These are phyloP conservation scores for Nectriaceae sp. DNA, from an alignment of 2,329 filamentous ascomycete genomes.

Conservation along the genomic window DNA sequence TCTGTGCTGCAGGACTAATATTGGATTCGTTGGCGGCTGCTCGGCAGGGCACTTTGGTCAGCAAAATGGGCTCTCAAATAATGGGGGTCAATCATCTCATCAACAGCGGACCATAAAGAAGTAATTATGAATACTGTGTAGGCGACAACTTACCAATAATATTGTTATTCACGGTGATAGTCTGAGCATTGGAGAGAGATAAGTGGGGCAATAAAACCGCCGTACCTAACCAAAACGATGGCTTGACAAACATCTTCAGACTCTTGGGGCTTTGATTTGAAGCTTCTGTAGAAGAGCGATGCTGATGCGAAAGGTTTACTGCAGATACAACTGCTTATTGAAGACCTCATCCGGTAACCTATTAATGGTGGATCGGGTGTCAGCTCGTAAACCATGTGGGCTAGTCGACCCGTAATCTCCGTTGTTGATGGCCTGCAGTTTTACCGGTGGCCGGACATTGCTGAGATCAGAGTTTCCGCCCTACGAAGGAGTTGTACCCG, in stretches of 20 bases:
- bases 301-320: too few relatives aligned
- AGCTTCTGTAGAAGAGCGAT: too few relatives aligned
- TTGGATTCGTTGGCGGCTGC: constrained; percentile 20
- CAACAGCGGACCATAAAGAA: too few relatives aligned
- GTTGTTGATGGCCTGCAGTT: too few relatives aligned
- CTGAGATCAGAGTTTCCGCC: background rate
- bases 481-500: too few relatives aligned
- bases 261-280: background rate
- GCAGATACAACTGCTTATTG: too few relatives aligned
- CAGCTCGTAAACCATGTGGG: too few relatives aligned
- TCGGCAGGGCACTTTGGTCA: background rate
- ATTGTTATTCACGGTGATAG: constrained; percentile 20
- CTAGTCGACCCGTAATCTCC: background rate
- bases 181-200: constrained; percentile 19
- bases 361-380: too few relatives aligned
- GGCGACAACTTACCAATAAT: constrained; percentile 18
- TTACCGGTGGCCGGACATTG: too few relatives aligned
- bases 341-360: too few relatives aligned
- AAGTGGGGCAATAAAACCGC: constrained; percentile 9
- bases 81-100: too few relatives aligned
- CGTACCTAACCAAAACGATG: constrained; percentile 7
- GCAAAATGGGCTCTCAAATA: constrained; percentile 1
- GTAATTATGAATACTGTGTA: background rate
- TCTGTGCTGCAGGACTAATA: constrained; percentile 23
- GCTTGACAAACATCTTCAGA: constrained; percentile 9